Base-by-base conservation (phyloP, 768 basidiomycete species). In the Lactarius quietus region DNA sequence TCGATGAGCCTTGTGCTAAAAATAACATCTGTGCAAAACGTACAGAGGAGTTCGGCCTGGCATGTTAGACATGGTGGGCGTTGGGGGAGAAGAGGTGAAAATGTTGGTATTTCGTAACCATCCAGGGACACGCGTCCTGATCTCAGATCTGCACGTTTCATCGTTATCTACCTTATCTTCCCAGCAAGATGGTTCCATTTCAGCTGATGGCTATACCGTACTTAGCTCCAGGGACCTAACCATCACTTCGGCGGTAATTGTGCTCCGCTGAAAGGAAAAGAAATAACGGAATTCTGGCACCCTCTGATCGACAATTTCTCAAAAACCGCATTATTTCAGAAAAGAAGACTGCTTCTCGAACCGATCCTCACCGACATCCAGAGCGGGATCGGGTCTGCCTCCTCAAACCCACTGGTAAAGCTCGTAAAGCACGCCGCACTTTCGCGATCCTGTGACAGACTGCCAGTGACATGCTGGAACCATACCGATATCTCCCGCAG, bases 1-100 rank as follows among this genome's bases (percentile, higher is more conserved):
- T 6, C 43, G 8, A 51, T 61, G 18, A 64, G 56, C 29, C 14
- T n/a, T 29, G 31, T 6, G 45, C 45, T 9, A 6, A 12, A 15
- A 31, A 29, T 36, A 18, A 3, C 9, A 18, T 6, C 15, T 9
- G 0, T 20, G 54, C 18, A 59, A 45, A 43, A 66, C 65, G 51
- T 29, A 55, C 43, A 71, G 71, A 68, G 51, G 72, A 68, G 70
- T 66, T 15, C 67, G 72, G 35, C 66, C 59, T 8, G 61, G 64
- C 15, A 69, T 68, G 14, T 68, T 67, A 12, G 73, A 68, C 73
- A 73, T 73, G 6, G 31, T 57, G 45, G 18, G 17, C 26, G 18
- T n/a, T 29, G 15, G 29, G 53, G 28, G 10, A 38, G 28, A 57
- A 51, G 39, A 20, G 45, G 12, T 17, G 58, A 29, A 51, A 64